phyloP scores from a whole-genome alignment of 805 yeast genomes.

The Wickerhamomyces kurtzmanii region DNA sequence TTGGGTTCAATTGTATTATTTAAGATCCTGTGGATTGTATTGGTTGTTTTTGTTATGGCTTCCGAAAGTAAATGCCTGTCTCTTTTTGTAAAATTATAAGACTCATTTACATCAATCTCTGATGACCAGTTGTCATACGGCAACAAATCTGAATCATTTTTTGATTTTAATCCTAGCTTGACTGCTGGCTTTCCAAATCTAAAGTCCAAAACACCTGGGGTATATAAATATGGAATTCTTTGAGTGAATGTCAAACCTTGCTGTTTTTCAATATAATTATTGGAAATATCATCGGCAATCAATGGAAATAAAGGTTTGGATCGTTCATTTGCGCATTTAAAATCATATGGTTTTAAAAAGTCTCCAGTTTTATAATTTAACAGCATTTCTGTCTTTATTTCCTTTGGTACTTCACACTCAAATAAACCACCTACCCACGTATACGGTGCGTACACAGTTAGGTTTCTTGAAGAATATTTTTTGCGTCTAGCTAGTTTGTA shows the following conservation, averaged over 20 bases:
- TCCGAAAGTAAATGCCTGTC: slow-evolving; percentile 26
- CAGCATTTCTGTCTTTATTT: slow-evolving; percentile 15
- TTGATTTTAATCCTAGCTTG: slow-evolving; percentile 7
- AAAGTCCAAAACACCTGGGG: slow-evolving; percentile 32
- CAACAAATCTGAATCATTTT: slow-evolving; percentile 7
- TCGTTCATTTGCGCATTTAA: slow-evolving; percentile 24
- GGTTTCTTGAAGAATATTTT: slow-evolving; percentile 34
- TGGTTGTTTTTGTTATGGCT: slow-evolving; percentile 17
- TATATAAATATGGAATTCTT: slow-evolving; percentile 47
- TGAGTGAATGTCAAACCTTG: slow-evolving; percentile 16
- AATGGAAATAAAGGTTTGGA: slow-evolving; percentile 45
- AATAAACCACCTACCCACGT: slow-evolving; percentile 59
- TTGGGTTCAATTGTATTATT: too few species aligned
- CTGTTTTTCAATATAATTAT: slow-evolving; percentile 32
- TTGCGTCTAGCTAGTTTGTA: slow-evolving; percentile 51
- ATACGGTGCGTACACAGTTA: slow-evolving; percentile 41
- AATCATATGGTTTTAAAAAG: slow-evolving; percentile 8
- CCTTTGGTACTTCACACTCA: slow-evolving; percentile 31
- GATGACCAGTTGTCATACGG: slow-evolving; percentile 33
- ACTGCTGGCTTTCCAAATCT: slow-evolving; percentile 21
- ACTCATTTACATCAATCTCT: slow-evolving; percentile 38
- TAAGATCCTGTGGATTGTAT: slow-evolving; percentile 8
- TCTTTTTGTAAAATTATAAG: slow-evolving; percentile 27
- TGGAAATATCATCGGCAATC: slow-evolving; percentile 43
- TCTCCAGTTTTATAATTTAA: slow-evolving; percentile 5